Base-by-base conservation (phyloP, 1,284 basidiomycete genomes). In the Tetrapyrgos nigripes region DNA sequence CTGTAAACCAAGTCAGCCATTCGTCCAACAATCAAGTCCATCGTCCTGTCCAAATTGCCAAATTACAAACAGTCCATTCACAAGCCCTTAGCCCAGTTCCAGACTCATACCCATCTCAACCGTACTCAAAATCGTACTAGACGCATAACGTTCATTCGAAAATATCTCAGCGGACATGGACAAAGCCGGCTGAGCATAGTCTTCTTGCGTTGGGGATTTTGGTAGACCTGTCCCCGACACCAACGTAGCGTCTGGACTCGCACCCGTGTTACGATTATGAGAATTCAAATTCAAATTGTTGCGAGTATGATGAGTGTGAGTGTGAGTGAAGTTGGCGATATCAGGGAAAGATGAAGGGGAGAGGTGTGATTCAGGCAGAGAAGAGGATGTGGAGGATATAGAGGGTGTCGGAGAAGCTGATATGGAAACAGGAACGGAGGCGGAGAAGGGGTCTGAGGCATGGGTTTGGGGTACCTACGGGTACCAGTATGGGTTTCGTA, bases 131-230 rank as follows among this genome's bases (percentile, higher is more conserved):
- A 82, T 64, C 9, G 74, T 72, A 10, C 74, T 73, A 0, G 84
- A 71, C 23, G 84, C 75, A 45, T 80, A 76, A 50, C 83, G 81
- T 21, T 79, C 71, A 27, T 75, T 71, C 4, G 78, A 74, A 19
- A 88, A 73, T 8, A 88, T 69, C 62, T 85, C 81, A 14, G 79
- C 75, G 14, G 85, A 52, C 71, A 87, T 75, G 11, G 60, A 64
- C 44, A 89, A 62, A 2, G 73, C 73, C 1, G 77, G 73, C 24
- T 67, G 67, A 10, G 75, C 70, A 56, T 77, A 79, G 55, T 75
- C n/a, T n/a, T n/a, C n/a, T n/a, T n/a, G n/a, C n/a, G n/a, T n/a
- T n/a, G n/a, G n/a, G n/a, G n/a, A n/a, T n/a, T n/a, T n/a, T n/a
- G n/a, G n/a, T n/a, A n/a, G n/a, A n/a, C n/a, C n/a, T n/a, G n/a